These are phyloP conservation scores for Penicillium goetzii DNA, from an alignment of 495 filamentous ascomycete genomes.

Conservation along the genomic window DNA sequence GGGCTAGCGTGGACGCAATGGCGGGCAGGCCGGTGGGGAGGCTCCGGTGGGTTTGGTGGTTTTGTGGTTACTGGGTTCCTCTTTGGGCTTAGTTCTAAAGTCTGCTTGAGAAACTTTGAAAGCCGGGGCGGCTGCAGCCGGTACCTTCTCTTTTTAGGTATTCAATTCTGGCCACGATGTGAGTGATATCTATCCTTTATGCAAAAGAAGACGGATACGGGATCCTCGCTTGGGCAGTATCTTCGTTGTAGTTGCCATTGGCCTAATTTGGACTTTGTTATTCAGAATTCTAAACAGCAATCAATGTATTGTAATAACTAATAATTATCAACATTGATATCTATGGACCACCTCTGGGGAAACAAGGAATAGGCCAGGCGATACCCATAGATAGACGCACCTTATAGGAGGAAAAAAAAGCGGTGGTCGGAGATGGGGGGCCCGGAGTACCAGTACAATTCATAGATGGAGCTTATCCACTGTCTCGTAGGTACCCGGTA, in stretches of 20 bases:
- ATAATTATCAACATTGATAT: neutral
- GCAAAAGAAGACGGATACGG: no score
- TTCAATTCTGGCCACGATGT: neutral
- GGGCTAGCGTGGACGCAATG: constrained; percentile 21
- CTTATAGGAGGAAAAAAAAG: constrained; percentile 4
- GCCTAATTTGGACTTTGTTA: neutral
- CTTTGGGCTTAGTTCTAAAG: constrained; percentile 22
- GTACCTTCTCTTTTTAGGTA: constrained; percentile 16
- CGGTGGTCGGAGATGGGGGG: constrained; percentile 6
- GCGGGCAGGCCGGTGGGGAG: constrained; percentile 11
- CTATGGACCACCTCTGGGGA: neutral
- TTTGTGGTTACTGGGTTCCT: neutral
- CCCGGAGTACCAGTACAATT: constrained; percentile 8
- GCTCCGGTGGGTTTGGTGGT: constrained; percentile 15
- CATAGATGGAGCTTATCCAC: constrained; percentile 6
- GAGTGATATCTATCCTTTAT: no score
- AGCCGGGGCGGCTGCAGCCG: constrained; percentile 42
- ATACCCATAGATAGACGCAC: neutral
- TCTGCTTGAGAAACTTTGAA: constrained; percentile 20
- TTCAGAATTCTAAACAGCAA: neutral
- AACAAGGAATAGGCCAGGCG: neutral
- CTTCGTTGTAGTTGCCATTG: neutral
- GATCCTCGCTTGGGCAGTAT: neutral
- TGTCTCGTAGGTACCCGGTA: neutral
- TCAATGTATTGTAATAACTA: neutral